Percentiles rank a stretch among this genome's conserved stretches.
Conservation (phyloP, 2,329 filamentous ascomycete species). For the Rhexocercosporidium sp. region DNA sequence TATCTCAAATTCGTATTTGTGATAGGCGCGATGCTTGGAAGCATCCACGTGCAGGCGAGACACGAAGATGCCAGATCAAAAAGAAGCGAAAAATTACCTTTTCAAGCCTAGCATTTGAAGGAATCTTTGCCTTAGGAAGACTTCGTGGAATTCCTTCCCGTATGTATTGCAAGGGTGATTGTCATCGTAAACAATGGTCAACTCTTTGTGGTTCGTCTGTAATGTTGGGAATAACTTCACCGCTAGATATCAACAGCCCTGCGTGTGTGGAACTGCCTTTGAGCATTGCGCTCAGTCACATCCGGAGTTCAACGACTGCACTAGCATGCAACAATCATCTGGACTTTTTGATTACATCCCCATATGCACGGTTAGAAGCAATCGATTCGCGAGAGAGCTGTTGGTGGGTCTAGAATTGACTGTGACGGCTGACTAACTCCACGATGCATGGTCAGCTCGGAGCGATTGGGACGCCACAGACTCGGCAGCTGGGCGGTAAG, state of each 20-base stretch:
- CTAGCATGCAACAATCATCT: neutral
- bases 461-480: neutral
- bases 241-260: neutral
- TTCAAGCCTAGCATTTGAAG: neutral
- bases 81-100: neutral
- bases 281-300: neutral
- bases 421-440: constrained; percentile 7
- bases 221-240: neutral
- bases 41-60: neutral
- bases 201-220: neutral
- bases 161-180: neutral
- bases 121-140: neutral
- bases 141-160: too few relatives aligned
- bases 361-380: neutral
- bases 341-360: constrained; percentile 5
- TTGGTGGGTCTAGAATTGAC: neutral
- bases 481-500: neutral
- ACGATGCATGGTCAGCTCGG: constrained; percentile 3
- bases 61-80: neutral
- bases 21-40: constrained; percentile 4
- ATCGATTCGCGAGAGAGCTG: neutral
- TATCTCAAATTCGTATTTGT: neutral
- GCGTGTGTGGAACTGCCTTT: neutral
- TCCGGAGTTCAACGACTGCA: neutral
- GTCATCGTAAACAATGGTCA: neutral